Conservation (phyloP, 495 filamentous ascomycete species). For the Staphylotrichum tortipilum region DNA sequence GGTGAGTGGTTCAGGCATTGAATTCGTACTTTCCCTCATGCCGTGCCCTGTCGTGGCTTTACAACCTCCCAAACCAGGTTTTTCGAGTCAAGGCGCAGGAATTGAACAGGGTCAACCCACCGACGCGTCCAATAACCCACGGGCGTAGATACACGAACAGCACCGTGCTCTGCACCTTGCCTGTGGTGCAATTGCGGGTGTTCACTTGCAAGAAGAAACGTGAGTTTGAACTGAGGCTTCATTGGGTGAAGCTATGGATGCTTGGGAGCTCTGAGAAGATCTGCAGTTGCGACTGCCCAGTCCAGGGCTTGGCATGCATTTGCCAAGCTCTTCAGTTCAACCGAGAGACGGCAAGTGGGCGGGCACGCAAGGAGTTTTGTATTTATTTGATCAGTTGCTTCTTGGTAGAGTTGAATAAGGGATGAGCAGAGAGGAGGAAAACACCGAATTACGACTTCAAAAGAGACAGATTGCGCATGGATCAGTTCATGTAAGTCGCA, state of each 20-base stretch:
- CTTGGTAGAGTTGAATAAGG: not conserved
- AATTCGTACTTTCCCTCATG: not conserved
- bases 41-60: not conserved
- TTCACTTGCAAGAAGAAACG: not conserved
- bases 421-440: not conserved
- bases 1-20: not conserved
- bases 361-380: too few species aligned
- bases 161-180: too few species aligned
- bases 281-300: too few species aligned
- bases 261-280: not conserved
- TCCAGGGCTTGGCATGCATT: too few species aligned
- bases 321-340: too few species aligned
- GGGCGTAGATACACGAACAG: not conserved
- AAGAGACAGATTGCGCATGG: too few species aligned
- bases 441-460: too few species aligned
- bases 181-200: not conserved
- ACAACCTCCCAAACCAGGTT: not conserved
- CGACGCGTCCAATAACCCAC: not conserved
- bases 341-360: too few species aligned
- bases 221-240: not conserved
- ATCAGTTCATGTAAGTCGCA: too few species aligned
- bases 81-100: not conserved
- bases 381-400: too few species aligned
- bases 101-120: not conserved
- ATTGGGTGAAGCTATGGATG: not conserved